Percentiles rank a stretch among this genome's conserved stretches.
Evolutionary conservation across 306 rosid genomes (phyloP).

Genomic region (Cicer judaicum): DNA sequence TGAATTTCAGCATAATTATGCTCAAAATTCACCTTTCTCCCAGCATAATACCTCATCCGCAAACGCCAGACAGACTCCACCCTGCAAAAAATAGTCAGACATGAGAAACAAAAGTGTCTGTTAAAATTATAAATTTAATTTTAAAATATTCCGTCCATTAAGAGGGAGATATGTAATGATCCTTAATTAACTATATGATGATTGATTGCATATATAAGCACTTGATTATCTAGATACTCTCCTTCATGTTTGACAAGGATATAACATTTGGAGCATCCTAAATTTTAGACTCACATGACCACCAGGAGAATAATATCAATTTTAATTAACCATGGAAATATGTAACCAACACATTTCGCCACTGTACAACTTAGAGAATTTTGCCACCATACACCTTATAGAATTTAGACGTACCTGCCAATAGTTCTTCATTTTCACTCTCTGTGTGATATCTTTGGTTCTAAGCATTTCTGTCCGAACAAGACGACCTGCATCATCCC

Average conservation of each 20-base stretch:
- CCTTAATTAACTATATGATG: constrained; percentile 14
- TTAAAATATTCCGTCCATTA: neutral
- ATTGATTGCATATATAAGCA: constrained; percentile 8
- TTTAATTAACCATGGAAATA: constrained; percentile 23
- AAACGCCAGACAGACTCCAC: constrained; percentile 98
- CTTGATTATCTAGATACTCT: neutral
- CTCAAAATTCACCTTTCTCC: too few species aligned
- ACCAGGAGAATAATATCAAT: neutral
- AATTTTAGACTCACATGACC: neutral
- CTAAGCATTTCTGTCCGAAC: constrained; percentile 93
- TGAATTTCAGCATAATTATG: too few species aligned
- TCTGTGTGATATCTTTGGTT: constrained; percentile 87
- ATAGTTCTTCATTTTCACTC: constrained; percentile 91
- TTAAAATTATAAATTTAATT: constrained; percentile 11
- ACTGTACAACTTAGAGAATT: constrained; percentile 9
- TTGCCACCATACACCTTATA: constrained; percentile 5
- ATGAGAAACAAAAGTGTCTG: neutral
- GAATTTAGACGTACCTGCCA: constrained; percentile 76
- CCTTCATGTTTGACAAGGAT: constrained; percentile 1
- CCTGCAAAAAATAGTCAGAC: constrained; percentile 61
- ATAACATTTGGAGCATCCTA: neutral
- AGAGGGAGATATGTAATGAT: neutral
- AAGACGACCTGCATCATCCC: constrained; percentile 84
- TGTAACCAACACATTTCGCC: constrained; percentile 2
- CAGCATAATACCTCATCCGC: constrained; percentile 98